Evolutionary conservation across 176 grass and related monocot genomes (phyloP).

Genomic region (Carex scoparia): DNA sequence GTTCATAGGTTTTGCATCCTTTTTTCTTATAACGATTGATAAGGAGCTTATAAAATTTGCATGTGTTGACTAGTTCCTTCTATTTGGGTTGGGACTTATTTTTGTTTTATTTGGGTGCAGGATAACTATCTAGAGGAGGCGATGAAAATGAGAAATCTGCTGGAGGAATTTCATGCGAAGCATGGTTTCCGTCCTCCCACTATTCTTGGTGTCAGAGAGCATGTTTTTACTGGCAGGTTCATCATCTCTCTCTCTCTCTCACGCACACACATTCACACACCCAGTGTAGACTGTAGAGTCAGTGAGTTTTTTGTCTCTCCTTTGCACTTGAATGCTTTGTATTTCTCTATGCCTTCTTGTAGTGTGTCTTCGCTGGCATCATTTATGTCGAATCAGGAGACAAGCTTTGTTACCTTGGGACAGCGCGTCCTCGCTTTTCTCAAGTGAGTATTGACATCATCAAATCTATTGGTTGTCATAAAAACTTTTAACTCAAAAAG

Average conservation of each 20-base stretch:
- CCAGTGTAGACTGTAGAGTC: neutral
- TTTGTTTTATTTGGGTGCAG: conserved; percentile 25
- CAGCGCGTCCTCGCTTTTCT: conserved; percentile 91
- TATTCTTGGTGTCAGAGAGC: conserved; percentile 92
- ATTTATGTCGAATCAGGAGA: conserved; percentile 99
- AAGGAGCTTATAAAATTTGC: neutral
- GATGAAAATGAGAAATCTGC: conserved; percentile 97
- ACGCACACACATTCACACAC: neutral
- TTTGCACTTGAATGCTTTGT: conserved; percentile 16
- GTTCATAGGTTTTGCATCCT: neutral
- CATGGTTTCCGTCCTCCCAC: conserved; percentile 64
- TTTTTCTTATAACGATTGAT: neutral
- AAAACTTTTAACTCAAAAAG: neutral
- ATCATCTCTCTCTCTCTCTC: conserved; percentile 14
- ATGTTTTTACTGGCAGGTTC: conserved; percentile 97
- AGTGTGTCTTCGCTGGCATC: conserved; percentile 93
- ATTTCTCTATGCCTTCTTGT: conserved; percentile 22
- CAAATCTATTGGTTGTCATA: conserved; percentile 23
- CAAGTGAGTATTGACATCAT: conserved; percentile 61
- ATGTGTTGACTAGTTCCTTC: neutral
- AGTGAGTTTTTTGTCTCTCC: conserved; percentile 16
- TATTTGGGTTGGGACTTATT: neutral
- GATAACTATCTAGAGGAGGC: conserved; percentile 98
- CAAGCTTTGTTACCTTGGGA: conserved; percentile 96
- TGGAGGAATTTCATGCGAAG: conserved; percentile 77